Evolutionary conservation across 768 basidiomycete genomes (phyloP), one percentile per base, ranked within the genome.

Genomic region (Coprinopsis marcescibilis): DNA sequence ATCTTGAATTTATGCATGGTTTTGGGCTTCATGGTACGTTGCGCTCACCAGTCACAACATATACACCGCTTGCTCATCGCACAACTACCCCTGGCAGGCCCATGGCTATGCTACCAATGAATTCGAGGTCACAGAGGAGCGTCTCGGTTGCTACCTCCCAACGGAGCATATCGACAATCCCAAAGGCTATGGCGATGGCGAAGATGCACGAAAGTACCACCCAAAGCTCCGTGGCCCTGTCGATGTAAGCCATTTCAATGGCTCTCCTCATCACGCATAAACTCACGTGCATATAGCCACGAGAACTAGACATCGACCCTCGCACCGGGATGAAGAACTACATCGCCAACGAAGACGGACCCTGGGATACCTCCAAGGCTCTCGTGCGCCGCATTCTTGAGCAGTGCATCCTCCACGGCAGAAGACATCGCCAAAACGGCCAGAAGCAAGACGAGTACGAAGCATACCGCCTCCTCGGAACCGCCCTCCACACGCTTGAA

Each of bases 271-370:
- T 23, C 21, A 20, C 21, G 20, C 5, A 40, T 10, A 10, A 20
- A 8, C 38, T 3, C 36, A 30, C 10, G 33, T 8, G 48, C 13
- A 50, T 34, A 27, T 50, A 87, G 81, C 86, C 86, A 0, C 67
- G 75, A 27, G 94, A 97, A 58, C 71, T 95, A 1, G 85, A 93
- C 55, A 73, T 97, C 5, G 94, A 97, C 61, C 79, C 77, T 0
- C 67, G 73, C 12, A 89, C 86, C 0, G 94, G 92, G 2, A 94
- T 97, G 92, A 94, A 94, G 71, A 97, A 93, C 55, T 90, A 89
- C 63, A 93, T 94, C 50, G 89, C 89, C 0, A 94, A 93, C 61
- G 85, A 88, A 52, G 63, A 72, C 17, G 85, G 87, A 4, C 49
- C 59, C n/a, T 97, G 93, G 93, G 89, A 91, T 53, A 95, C 93